These are phyloP conservation scores for Nissolia schottii DNA, from an alignment of 306 rosid genomes.

Conservation along the genomic window DNA sequence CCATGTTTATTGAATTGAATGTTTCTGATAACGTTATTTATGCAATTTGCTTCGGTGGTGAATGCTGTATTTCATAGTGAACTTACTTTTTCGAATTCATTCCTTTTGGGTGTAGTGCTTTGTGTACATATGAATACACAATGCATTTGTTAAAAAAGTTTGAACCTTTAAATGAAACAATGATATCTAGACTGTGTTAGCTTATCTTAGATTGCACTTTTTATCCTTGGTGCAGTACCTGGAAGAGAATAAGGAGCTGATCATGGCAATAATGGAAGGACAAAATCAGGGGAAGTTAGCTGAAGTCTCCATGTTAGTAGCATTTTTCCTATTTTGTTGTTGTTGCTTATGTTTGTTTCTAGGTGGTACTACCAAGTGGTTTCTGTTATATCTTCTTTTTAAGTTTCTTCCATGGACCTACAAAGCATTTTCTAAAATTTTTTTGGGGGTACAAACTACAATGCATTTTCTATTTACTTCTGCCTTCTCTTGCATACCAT, in stretches of 20 bases:
- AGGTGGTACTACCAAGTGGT: neutral
- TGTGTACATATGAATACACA: neutral
- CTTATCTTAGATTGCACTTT: neutral
- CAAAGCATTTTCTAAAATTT: no score
- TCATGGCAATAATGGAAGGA: slow-evolving; percentile 38
- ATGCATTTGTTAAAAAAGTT: neutral
- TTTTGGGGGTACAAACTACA: no score
- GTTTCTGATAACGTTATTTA: neutral
- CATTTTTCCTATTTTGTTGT: neutral
- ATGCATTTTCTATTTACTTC: neutral
- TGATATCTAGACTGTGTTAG: neutral
- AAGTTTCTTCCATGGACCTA: neutral
- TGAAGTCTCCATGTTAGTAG: slow-evolving; percentile 42
- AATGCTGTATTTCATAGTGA: neutral
- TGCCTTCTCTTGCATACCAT: slow-evolving; percentile 12
- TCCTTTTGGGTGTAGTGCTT: neutral
- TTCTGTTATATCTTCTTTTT: neutral
- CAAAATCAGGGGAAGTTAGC: slow-evolving; percentile 39
- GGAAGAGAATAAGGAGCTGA: slow-evolving; percentile 55
- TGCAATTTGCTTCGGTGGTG: neutral
- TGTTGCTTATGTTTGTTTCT: slow-evolving; percentile 20
- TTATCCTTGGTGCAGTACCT: slow-evolving; percentile 46
- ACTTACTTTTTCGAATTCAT: neutral
- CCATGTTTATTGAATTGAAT: neutral
- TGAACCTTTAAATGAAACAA: slow-evolving; percentile 7